A percentile compares a stretch with the other conserved stretches of the same genome.
Evolutionary conservation across 192 early-diverging fungal genomes (phyloP).

Genomic region (Podochytrium sp.): DNA sequence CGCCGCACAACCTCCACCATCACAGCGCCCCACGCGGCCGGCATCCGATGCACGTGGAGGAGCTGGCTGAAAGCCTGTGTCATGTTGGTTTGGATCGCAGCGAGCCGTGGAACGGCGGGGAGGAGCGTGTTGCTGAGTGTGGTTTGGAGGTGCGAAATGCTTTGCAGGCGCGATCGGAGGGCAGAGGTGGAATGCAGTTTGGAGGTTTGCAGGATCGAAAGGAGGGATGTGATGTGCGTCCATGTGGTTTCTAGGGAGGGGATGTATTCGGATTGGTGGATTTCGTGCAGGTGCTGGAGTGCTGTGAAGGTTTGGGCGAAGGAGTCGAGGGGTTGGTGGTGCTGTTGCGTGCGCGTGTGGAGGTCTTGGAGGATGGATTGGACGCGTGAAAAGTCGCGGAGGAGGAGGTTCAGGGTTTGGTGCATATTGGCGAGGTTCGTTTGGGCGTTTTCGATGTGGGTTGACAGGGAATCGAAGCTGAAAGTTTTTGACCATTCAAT

Average conservation of each 20-base stretch:
- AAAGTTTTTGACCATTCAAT: too few relatives aligned
- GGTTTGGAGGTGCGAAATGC: constrained; percentile 43
- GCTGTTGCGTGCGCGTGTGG: neutral
- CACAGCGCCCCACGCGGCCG: constrained; percentile 53
- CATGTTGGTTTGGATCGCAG: constrained; percentile 22
- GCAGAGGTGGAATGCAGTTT: constrained; percentile 29
- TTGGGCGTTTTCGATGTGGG: constrained; percentile 9
- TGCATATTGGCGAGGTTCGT: constrained; percentile 3
- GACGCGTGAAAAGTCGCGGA: constrained; percentile 36
- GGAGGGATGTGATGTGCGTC: constrained; percentile 22
- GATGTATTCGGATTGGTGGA: constrained; percentile 48
- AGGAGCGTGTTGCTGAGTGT: constrained; percentile 31
- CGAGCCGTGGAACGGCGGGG: constrained; percentile 22
- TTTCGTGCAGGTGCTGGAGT: constrained; percentile 40
- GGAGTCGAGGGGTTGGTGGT: neutral
- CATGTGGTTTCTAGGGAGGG: constrained; percentile 37
- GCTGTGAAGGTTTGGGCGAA: constrained; percentile 34
- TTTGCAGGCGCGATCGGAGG: constrained; percentile 35
- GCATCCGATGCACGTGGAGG: constrained; percentile 57
- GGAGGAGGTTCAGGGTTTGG: constrained; percentile 10
- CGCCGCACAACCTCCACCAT: constrained; percentile 55
- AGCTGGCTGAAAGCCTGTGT: constrained; percentile 50
- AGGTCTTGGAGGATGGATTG: constrained; percentile 37
- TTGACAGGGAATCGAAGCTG: constrained; percentile 32
- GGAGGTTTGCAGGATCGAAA: constrained; percentile 28